Evolutionary conservation across 2,329 filamentous ascomycete genomes (phyloP).

Genomic region (Fusarium bactridioides): DNA sequence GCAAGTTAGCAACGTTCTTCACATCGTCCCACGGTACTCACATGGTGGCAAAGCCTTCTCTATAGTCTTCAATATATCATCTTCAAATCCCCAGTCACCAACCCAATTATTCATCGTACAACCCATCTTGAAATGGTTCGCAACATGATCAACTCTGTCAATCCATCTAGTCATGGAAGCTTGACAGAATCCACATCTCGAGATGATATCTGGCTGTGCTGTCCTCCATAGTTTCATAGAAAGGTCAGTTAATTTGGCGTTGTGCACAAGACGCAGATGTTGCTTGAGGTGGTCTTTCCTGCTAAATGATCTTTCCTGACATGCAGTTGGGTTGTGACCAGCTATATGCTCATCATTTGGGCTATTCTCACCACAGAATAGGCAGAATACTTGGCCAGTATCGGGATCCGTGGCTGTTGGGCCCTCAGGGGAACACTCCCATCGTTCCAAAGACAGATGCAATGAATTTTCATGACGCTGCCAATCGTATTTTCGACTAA

Average conservation of each 20-base stretch:
- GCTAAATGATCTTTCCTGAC: slow-evolving; percentile 58
- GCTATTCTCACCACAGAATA: slow-evolving; percentile 47
- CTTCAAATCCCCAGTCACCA: slow-evolving; percentile 54
- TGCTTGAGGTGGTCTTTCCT: slow-evolving; percentile 55
- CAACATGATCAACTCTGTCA: slow-evolving; percentile 48
- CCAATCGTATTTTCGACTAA: slow-evolving; percentile 56
- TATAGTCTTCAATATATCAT: slow-evolving; percentile 46
- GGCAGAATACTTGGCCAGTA: slow-evolving; percentile 40
- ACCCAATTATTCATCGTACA: slow-evolving; percentile 53
- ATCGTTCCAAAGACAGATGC: slow-evolving; percentile 55
- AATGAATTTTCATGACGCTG: slow-evolving; percentile 59
- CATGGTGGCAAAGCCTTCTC: slow-evolving; percentile 54
- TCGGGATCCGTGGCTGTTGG: slow-evolving; percentile 48
- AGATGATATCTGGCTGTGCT: slow-evolving; percentile 46
- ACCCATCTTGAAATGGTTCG: slow-evolving; percentile 52
- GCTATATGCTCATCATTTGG: slow-evolving; percentile 46
- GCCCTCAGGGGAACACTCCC: slow-evolving; percentile 52
- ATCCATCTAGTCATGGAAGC: slow-evolving; percentile 48
- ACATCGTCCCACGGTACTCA: slow-evolving; percentile 33
- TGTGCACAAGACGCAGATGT: slow-evolving; percentile 52
- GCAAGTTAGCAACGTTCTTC: neutral
- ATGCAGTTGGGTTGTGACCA: slow-evolving; percentile 51
- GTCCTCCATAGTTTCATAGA: slow-evolving; percentile 47
- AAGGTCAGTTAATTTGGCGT: slow-evolving; percentile 46
- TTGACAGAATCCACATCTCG: slow-evolving; percentile 52